These are phyloP conservation scores for Cocos nucifera DNA, from an alignment of 176 grass and related monocot species.

Conservation along the genomic window DNA sequence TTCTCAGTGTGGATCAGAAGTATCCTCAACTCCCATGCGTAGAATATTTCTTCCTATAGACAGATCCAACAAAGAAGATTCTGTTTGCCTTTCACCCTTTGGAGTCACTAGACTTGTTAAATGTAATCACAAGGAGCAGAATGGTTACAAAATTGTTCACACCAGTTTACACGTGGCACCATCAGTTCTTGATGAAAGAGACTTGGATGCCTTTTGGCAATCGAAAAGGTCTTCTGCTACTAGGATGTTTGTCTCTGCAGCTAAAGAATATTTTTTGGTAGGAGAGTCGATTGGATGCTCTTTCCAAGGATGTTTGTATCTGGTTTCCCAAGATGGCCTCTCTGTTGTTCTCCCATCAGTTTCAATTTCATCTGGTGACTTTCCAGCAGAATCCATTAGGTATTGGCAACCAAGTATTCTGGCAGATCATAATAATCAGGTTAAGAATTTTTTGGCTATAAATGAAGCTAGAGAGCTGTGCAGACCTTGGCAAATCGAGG, in stretches of 20 bases:
- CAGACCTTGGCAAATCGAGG: constrained; percentile 77
- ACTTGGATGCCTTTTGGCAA: constrained; percentile 23
- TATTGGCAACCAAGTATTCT: constrained; percentile 42
- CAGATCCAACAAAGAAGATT: constrained; percentile 42
- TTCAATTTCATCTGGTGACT: constrained; percentile 43
- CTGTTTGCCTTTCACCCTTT: constrained; percentile 77
- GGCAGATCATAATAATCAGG: constrained; percentile 23
- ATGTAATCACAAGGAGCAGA: constrained; percentile 27
- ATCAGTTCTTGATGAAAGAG: constrained; percentile 32
- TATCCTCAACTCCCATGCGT: constrained; percentile 29
- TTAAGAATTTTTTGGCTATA: constrained; percentile 32
- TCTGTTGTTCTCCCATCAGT: constrained; percentile 80
- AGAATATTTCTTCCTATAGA: constrained; percentile 68
- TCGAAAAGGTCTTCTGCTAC: constrained; percentile 10
- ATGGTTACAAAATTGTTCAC: constrained; percentile 53
- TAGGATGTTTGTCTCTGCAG: constrained; percentile 1
- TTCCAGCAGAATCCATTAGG: constrained; percentile 20
- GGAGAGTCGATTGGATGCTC: constrained; percentile 67
- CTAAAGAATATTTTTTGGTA: constrained; percentile 35
- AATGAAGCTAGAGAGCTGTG: constrained; percentile 41
- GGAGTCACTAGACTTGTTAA: constrained; percentile 59
- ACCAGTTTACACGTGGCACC: constrained; percentile 34
- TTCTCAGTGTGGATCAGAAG: constrained; percentile 10
- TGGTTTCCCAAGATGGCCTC: constrained; percentile 56
- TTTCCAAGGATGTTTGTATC: constrained; percentile 80